A percentile compares a stretch with the other conserved stretches of the same genome.
Conservation (phyloP, 768 basidiomycete genomes). For the Auricularia sp. region DNA sequence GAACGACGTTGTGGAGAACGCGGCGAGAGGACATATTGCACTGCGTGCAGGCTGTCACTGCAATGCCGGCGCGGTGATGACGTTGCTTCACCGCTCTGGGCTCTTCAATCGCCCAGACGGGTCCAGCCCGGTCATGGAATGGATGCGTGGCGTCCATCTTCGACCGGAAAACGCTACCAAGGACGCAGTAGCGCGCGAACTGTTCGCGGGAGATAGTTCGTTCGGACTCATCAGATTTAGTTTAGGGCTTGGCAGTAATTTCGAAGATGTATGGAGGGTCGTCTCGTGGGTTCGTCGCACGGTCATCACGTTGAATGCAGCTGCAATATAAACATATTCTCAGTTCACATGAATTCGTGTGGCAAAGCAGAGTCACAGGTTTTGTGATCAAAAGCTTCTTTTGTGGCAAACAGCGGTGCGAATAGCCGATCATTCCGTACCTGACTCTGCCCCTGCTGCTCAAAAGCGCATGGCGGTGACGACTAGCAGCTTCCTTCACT, state of each 20-base stretch:
- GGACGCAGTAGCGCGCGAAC: slow-evolving; percentile 29
- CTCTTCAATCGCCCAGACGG: slow-evolving; percentile 54
- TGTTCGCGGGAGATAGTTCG: slow-evolving; percentile 36
- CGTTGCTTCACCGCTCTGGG: slow-evolving; percentile 39
- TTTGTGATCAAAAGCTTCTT: no score
- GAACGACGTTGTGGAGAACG: slow-evolving; percentile 33
- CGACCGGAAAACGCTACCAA: slow-evolving; percentile 47
- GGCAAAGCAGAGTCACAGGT: no score
- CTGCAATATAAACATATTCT: no score
- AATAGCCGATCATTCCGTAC: no score
- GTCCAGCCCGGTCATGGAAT: slow-evolving; percentile 46
- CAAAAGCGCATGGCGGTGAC: no score
- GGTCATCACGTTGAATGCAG: no score
- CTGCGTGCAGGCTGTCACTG: slow-evolving; percentile 81
- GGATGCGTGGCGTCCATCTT: slow-evolving; percentile 48
- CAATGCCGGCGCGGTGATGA: slow-evolving; percentile 74
- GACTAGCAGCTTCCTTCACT: no score
- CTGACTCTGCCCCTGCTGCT: no score
- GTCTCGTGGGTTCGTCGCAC: slow-evolving; percentile 14
- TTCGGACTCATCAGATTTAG: slow-evolving; percentile 27
- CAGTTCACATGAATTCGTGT: no score
- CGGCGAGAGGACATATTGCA: neutral
- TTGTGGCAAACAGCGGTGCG: no score
- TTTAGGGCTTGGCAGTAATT: slow-evolving; percentile 69
- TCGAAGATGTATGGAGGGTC: slow-evolving; percentile 50